Evolutionary conservation across 2,329 filamentous ascomycete species (phyloP), one percentile per base, ranked within the genome.

Genomic region (Ophiostoma tasmaniense): DNA sequence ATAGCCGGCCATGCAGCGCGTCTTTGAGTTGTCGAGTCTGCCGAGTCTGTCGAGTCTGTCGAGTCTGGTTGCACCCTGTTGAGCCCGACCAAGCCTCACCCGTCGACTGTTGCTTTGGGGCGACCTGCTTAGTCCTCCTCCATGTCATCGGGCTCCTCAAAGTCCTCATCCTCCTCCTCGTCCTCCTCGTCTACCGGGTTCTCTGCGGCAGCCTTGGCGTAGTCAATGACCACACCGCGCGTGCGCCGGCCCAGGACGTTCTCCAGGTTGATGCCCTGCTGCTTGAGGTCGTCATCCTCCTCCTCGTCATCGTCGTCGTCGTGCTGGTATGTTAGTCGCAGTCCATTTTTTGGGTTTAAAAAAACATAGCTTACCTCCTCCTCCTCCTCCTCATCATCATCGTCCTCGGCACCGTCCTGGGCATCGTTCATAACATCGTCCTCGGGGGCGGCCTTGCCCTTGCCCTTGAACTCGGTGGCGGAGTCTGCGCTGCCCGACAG

Each of bases 161-260:
- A 77, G 85, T 89, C 82, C 74, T 86, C 87, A 64, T 88, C 90
- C 0, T 95, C 90, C 62, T 93, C 92, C 0, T 95, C 90, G 62
- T 93, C 92, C 37, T 94, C 89, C 17, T 92, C 90, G 5, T 93
- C 86, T 72, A 84, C 86, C 64, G 86, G 87, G 75, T 90, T 86
- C 79, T 96, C 88, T 80, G 90, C 85, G 33, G 92, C 92, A 25
- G 93, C 93, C 83, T 96, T 93, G 76, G 90, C 90, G 81, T 92
- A 98, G 84, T 98, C 92, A 78, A 98, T 97, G 76, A 89, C 85
- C 80, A 92, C 91, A 77, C 93, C 93, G 76, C 94, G 94, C 72
- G 94, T 98, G 79, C 95, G 94, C 75, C 89, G 87, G 72, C 89
- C 89, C 77, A 98, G 88, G 78, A 98, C 96, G 85, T 98, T 98